phyloP scores from a whole-genome alignment of 495 filamentous ascomycete species.

The Talaromyces liani region DNA sequence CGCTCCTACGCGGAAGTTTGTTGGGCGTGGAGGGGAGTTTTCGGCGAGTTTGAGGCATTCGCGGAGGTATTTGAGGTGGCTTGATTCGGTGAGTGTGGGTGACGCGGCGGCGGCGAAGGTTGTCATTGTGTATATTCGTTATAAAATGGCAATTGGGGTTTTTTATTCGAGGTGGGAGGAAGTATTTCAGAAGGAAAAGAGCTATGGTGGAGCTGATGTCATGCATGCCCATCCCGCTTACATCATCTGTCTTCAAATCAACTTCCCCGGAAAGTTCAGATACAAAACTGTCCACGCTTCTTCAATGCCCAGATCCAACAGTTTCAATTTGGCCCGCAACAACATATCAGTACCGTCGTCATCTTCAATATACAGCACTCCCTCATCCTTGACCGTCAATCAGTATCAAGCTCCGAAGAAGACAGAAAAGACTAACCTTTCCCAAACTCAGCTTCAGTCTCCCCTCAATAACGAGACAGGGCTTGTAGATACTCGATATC shows the following conservation, averaged over 20 bases:
- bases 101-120: slow-evolving; percentile 4
- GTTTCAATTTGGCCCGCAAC: not conserved
- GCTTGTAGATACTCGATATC: no score
- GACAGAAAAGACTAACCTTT: no score
- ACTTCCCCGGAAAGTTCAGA: not conserved
- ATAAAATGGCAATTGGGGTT: no score
- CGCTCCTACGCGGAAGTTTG: slow-evolving; percentile 91
- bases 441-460: no score
- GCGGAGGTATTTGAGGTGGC: slow-evolving; percentile 60
- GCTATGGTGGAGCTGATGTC: not conserved
- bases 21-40: slow-evolving; percentile 73
- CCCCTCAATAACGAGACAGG: no score
- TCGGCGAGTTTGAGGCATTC: slow-evolving; percentile 66
- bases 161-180: no score
- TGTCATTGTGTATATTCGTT: not conserved
- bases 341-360: no score
- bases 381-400: no score
- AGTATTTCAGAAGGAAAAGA: no score
- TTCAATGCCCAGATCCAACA: not conserved
- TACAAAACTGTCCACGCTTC: no score
- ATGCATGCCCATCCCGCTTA: not conserved
- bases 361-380: no score
- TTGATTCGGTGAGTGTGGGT: slow-evolving; percentile 19
- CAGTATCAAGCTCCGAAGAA: no score
- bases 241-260: not conserved